Conservation (phyloP, 2,329 filamentous ascomycete genomes). For the Cordyceps javanica region DNA sequence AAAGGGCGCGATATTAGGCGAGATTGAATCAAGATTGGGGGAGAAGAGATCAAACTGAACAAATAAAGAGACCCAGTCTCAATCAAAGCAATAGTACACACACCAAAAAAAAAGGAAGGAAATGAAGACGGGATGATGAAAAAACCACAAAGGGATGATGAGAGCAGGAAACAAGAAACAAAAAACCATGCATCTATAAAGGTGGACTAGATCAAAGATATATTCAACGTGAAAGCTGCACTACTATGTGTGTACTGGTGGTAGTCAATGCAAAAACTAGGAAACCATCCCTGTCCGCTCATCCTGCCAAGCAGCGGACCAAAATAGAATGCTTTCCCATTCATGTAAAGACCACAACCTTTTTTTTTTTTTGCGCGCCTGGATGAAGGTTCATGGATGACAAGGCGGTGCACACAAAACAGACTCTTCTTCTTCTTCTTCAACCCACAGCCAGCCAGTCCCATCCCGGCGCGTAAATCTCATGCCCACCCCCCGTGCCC, state of each 20-base stretch:
- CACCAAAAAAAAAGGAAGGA: not conserved
- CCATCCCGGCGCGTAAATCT: slow-evolving; percentile 2
- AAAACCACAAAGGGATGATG: not conserved
- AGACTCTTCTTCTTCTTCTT: no score
- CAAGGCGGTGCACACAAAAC: not conserved
- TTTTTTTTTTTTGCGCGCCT: no score
- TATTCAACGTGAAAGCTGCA: not conserved
- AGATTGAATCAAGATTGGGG: not conserved
- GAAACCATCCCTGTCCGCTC: no score
- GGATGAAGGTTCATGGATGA: not conserved
- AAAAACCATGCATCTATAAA: no score
- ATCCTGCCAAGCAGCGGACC: no score
- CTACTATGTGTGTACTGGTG: no score
- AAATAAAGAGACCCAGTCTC: not conserved
- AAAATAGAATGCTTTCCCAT: no score
- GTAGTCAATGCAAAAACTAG: no score
- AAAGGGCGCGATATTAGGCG: not conserved
- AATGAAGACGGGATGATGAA: not conserved
- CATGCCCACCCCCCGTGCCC: not conserved
- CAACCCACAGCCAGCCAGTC: slow-evolving; percentile 2
- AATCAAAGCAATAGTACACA: not conserved
- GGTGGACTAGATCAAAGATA: not conserved
- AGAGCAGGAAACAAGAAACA: not conserved
- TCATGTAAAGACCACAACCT: no score
- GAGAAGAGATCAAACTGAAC: not conserved